phyloP scores from a whole-genome alignment of 2,329 filamentous ascomycete genomes.

The Neocucurbitaria cava region DNA sequence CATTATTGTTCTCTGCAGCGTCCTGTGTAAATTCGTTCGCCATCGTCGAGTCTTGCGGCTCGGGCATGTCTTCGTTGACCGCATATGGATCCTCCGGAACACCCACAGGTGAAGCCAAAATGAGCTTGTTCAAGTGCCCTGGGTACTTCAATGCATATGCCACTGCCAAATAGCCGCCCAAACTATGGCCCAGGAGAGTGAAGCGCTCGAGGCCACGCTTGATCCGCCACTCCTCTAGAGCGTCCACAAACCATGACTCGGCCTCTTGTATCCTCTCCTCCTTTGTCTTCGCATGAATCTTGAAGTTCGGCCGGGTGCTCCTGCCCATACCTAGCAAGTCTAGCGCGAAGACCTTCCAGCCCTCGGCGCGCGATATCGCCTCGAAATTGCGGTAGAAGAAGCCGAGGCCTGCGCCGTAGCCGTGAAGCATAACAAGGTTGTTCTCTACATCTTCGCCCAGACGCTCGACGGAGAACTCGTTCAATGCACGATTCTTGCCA shows the following conservation, averaged over 20 bases:
- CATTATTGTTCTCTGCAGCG: constrained; percentile 73
- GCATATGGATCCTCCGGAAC: constrained; percentile 95
- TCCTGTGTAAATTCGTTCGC: constrained; percentile 82
- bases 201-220: constrained; percentile 90
- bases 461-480: constrained; percentile 91
- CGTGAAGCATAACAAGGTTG: constrained; percentile 93
- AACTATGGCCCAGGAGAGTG: constrained; percentile 88
- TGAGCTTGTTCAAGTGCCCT: constrained; percentile 91
- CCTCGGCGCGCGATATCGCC: constrained; percentile 75
- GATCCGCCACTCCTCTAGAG: constrained; percentile 93
- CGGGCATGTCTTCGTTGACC: constrained; percentile 79
- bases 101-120: constrained; percentile 91
- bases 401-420: constrained; percentile 92
- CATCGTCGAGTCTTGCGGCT: constrained; percentile 74
- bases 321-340: constrained; percentile 96
- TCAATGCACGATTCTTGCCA: constrained; percentile 85
- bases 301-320: constrained; percentile 82
- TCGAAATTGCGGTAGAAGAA: constrained; percentile 99
- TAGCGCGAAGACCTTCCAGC: constrained; percentile 92
- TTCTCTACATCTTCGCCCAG: constrained; percentile 80
- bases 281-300: constrained; percentile 80
- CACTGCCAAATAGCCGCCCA: constrained; percentile 93
- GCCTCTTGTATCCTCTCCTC: constrained; percentile 85
- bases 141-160: constrained; percentile 98
- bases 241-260: constrained; percentile 95